Base-by-base conservation (phyloP, 2,329 filamentous ascomycete genomes). In the Harringtonia aguacate region DNA sequence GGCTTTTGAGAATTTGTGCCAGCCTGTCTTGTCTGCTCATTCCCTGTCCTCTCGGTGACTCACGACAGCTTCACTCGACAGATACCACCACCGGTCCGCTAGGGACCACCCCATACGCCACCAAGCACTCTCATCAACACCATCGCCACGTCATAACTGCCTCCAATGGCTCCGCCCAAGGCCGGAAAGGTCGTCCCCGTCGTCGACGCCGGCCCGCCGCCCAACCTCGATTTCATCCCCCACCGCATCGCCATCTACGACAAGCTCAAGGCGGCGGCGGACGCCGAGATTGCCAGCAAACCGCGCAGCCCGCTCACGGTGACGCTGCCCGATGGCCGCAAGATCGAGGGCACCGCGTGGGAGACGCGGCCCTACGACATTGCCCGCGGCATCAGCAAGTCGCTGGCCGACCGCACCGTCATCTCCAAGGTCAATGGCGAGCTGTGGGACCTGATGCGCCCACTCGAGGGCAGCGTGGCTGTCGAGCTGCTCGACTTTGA, bases 361-460 rank as follows among this genome's bases (percentile, higher is more conserved):
- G 86, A 94, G 68, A 95, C 88, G 53, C 94, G 88, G 15, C 92
- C 92, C 7, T 82, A 73, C 36, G 73, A 81, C 56, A 81, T 95
- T 63, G 78, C 79, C 50, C 84, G 77, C 65, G 77, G 72, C 56
- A 95, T 89, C 62, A 88, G 73, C 24, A 95, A 84, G 77, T 92
- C 79, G 59, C 75, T 84, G 56, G 85, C 78, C 67, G 87, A 87
- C 72, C 85, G 81, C 67, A 89, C 81, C 37, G 86, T 98, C 48
- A 83, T 98, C 56, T 82, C 90, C 36, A 80, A 80, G 58, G 75
- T 97, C 31, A 82, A 97, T 56, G 86, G 84, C 44, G 73, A 79
- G 57, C 71, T 97, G 12, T 98, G 90, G 92, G 92, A 98, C 67
- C 68, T 98, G 52, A 86, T 90, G 58, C 74, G 92, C 44, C 90